Percentiles rank a stretch among this genome's conserved stretches.
These are phyloP conservation scores for Ogataea nitratoaversa DNA, from an alignment of 805 yeast genomes.

Conservation along the genomic window DNA sequence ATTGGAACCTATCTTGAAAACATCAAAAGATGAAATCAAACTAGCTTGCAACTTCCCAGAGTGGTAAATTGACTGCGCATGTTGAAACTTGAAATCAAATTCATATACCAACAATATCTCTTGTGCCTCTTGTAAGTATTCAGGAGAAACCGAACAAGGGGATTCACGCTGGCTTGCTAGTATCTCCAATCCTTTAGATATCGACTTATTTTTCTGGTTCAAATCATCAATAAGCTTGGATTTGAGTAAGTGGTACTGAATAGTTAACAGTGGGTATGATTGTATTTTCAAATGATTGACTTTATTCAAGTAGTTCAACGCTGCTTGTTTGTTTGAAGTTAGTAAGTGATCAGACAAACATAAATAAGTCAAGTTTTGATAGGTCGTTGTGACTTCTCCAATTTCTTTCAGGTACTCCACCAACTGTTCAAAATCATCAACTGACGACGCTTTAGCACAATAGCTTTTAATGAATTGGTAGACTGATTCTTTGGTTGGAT, in stretches of 20 bases:
- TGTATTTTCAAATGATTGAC: conserved; percentile 14
- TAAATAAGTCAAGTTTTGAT: conserved; percentile 9
- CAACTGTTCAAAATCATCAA: conserved; percentile 5
- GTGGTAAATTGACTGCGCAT: conserved; percentile 2
- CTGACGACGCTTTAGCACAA: conserved; percentile 4
- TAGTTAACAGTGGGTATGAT: conserved; percentile 5
- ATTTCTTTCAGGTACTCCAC: conserved; percentile 7
- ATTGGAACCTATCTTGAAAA: conserved; percentile 1
- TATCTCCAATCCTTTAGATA: conserved; percentile 12
- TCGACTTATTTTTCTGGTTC: conserved; percentile 9
- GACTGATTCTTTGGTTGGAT: neutral
- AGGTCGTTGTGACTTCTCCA: conserved; percentile 10
- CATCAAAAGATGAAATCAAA: conserved; percentile 3
- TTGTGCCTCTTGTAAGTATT: neutral
- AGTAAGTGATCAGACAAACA: conserved; percentile 8
- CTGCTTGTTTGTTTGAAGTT: conserved; percentile 1
- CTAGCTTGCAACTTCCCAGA: conserved; percentile 1
- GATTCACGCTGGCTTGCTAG: neutral
- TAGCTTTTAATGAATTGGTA: conserved; percentile 6
- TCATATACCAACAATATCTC: neutral
- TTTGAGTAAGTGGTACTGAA: conserved; percentile 11
- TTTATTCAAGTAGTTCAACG: conserved; percentile 6
- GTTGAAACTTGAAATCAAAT: conserved; percentile 6
- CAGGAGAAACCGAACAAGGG: neutral
- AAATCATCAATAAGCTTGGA: conserved; percentile 6